phyloP scores from a whole-genome alignment of 352 stramenopile species.

The Globisporangium lucens region DNA sequence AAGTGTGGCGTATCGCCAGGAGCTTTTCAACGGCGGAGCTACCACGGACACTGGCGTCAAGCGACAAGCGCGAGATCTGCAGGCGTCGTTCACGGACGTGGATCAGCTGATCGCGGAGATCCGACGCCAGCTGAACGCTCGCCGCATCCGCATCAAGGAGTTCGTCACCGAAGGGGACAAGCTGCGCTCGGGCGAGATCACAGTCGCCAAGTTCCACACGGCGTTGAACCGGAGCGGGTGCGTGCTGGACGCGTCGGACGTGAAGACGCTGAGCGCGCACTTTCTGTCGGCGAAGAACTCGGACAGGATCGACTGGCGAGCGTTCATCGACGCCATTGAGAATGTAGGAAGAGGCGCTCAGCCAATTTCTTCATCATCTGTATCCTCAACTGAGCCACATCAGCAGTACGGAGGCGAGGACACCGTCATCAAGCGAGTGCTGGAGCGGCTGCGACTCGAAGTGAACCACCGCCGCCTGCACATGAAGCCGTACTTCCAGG shows the following conservation, averaged over 20 bases:
- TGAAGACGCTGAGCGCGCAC: conserved; percentile 56
- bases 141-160: conserved; percentile 80
- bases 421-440: conserved; percentile 22
- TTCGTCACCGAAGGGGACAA: conserved; percentile 82
- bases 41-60: conserved; percentile 17
- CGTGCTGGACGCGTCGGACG: conserved; percentile 57
- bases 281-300: conserved; percentile 55
- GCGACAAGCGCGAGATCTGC: conserved; percentile 30
- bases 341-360: background rate
- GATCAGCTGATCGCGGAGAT: conserved; percentile 53
- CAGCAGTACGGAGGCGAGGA: background rate
- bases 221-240: conserved; percentile 79
- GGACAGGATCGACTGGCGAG: conserved; percentile 81
- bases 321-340: conserved; percentile 64
- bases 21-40: conserved; percentile 40
- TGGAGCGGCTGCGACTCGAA: conserved; percentile 47
- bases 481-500: conserved; percentile 88
- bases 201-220: conserved; percentile 82
- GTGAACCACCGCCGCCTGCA: conserved; percentile 66
- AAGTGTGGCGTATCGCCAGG: conserved; percentile 62
- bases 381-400: background rate
- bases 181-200: conserved; percentile 76
- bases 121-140: conserved; percentile 52
- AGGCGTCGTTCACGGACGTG: conserved; percentile 27
- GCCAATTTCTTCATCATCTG: too few relatives aligned